These are phyloP conservation scores for Rostrohypoxylon terebratum DNA, from an alignment of 495 filamentous ascomycete species.

Conservation along the genomic window DNA sequence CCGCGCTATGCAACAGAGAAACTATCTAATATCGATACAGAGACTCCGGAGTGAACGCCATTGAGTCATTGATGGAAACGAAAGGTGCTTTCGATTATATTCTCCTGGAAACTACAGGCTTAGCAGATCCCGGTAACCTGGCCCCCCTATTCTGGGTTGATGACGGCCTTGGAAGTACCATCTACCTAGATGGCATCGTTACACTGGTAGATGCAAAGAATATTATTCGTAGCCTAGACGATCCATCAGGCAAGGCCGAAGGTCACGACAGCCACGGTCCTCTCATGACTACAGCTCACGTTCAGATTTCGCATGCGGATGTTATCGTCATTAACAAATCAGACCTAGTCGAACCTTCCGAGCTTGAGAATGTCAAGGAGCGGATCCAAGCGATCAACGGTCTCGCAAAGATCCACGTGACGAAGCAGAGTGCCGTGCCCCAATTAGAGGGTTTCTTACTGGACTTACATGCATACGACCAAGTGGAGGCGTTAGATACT, in stretches of 20 bases:
- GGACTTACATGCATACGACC: constrained; percentile 93
- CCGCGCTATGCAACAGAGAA: neutral
- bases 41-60: constrained; percentile 90
- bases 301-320: constrained; percentile 98
- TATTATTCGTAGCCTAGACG: constrained; percentile 81
- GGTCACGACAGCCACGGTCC: constrained; percentile 66
- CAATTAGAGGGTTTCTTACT: constrained; percentile 85
- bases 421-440: constrained; percentile 80
- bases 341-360: constrained; percentile 80
- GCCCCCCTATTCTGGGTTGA: constrained; percentile 98
- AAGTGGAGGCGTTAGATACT: constrained; percentile 75
- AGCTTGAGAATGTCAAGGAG: constrained; percentile 72
- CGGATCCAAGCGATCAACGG: constrained; percentile 88
- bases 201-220: constrained; percentile 97
- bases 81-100: constrained; percentile 98
- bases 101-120: constrained; percentile 93
- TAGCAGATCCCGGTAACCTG: constrained; percentile 95
- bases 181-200: constrained; percentile 96
- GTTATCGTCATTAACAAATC: constrained; percentile 93
- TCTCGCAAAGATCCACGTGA: constrained; percentile 85
- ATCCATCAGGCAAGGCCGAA: constrained; percentile 71
- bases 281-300: constrained; percentile 86
- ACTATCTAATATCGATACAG: constrained; percentile 55
- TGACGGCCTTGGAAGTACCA: constrained; percentile 89
- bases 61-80: constrained; percentile 95